These are phyloP conservation scores for Amanita jacksonii DNA, from an alignment of 768 basidiomycete genomes.

Conservation along the genomic window DNA sequence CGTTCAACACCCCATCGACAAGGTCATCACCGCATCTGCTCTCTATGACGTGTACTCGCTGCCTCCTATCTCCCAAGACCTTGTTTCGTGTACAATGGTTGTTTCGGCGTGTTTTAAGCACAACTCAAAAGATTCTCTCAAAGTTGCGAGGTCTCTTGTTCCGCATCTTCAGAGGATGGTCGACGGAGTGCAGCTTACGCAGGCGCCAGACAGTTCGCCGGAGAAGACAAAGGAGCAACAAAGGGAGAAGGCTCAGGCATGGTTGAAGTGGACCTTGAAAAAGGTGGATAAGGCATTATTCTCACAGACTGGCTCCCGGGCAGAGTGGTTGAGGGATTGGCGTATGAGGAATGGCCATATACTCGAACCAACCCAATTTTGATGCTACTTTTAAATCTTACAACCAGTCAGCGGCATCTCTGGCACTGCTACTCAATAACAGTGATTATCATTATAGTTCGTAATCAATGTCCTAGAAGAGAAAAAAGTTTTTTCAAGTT, in stretches of 20 bases:
- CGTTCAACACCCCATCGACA: constrained; percentile 32
- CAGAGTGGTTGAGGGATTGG: constrained; percentile 25
- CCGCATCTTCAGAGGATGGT: constrained; percentile 28
- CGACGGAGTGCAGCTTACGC: constrained; percentile 7
- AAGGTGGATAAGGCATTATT: constrained; percentile 20
- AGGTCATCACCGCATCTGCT: constrained; percentile 40
- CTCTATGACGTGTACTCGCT: constrained; percentile 48
- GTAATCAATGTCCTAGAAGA: no score
- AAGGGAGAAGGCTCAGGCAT: constrained; percentile 14
- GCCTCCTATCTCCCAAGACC: constrained; percentile 43
- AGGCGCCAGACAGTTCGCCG: background rate
- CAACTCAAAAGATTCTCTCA: constrained; percentile 25
- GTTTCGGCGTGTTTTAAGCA: constrained; percentile 45
- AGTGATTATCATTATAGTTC: no score
- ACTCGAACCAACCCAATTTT: constrained; percentile 7
- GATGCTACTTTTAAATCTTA: background rate
- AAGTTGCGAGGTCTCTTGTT: constrained; percentile 33
- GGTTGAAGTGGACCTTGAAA: constrained; percentile 22
- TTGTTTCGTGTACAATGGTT: constrained; percentile 47
- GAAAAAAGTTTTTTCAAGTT: no score
- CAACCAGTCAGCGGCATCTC: no score
- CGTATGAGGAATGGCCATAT: constrained; percentile 19
- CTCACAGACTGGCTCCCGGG: constrained; percentile 15
- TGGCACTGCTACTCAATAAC: no score
- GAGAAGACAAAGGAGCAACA: constrained; percentile 7